Percentiles rank a stretch among this genome's conserved stretches.
These are phyloP conservation scores for Fusarium musae DNA, from an alignment of 2,329 filamentous ascomycete species.

Conservation along the genomic window DNA sequence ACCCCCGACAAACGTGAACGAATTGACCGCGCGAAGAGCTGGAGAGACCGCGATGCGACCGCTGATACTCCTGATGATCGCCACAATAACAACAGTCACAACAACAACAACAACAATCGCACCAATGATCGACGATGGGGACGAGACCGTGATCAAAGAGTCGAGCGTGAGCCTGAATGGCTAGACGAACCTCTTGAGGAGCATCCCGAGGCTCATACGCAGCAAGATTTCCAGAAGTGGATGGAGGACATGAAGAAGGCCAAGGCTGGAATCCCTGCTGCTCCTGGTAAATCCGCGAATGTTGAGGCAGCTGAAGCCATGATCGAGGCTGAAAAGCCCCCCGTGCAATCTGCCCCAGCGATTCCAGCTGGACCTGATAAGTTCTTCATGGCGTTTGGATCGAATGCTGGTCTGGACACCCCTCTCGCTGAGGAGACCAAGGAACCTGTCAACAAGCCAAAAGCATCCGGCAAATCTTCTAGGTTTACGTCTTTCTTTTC, in stretches of 20 bases:
- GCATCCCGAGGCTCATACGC: constrained; percentile 77
- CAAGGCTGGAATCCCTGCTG: constrained; percentile 53
- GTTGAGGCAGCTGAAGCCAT: constrained; percentile 50
- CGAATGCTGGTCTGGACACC: constrained; percentile 56
- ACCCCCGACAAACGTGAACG: constrained; percentile 61
- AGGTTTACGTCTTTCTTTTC: constrained; percentile 85
- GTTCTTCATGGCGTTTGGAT: constrained; percentile 73
- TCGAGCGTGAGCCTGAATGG: constrained; percentile 91
- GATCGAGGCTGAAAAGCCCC: constrained; percentile 61
- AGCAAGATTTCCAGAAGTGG: constrained; percentile 94
- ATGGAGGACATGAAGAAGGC: constrained; percentile 89
- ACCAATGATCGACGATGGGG: constrained; percentile 64
- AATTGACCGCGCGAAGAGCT: constrained; percentile 68
- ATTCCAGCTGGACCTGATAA: constrained; percentile 78
- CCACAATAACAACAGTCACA: constrained; percentile 50
- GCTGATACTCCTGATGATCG: constrained; percentile 65
- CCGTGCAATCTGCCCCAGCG: constrained; percentile 69
- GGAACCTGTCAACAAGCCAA: constrained; percentile 61
- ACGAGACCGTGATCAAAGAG: constrained; percentile 66
- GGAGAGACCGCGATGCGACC: constrained; percentile 65
- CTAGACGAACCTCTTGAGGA: constrained; percentile 80
- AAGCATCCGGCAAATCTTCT: constrained; percentile 74
- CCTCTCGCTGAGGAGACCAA: constrained; percentile 63
- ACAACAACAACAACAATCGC: constrained; percentile 52
- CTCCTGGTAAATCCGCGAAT: constrained; percentile 52